Evolutionary conservation across 164 flowering plant genomes (phyloP).

Genomic region (Macadamia tetraphylla): DNA sequence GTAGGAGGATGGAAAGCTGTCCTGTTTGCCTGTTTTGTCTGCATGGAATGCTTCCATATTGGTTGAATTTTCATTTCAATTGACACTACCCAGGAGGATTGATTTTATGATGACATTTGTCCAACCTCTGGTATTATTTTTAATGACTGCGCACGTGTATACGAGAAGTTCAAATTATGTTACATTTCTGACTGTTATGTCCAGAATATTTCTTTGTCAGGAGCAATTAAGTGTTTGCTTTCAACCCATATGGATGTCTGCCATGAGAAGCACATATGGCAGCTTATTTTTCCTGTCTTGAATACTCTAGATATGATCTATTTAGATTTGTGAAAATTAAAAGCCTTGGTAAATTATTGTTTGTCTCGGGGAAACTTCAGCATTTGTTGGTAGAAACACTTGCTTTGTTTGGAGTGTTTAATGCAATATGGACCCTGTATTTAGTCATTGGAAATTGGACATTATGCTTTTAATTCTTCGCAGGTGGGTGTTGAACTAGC

Average conservation of each 20-base stretch:
- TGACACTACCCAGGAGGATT: background rate
- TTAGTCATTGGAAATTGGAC: slow-evolving; percentile 3
- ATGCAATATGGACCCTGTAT: background rate
- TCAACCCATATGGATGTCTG: background rate
- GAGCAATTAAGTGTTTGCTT: no score
- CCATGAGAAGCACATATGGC: background rate
- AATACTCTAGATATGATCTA: background rate
- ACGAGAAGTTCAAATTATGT: no score
- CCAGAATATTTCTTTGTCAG: background rate
- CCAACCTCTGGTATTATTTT: background rate
- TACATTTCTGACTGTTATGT: background rate
- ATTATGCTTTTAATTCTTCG: slow-evolving; percentile 7
- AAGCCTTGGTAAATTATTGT: background rate
- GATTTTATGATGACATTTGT: background rate
- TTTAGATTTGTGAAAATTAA: background rate
- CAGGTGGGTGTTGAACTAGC: slow-evolving; percentile 95
- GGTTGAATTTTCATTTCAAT: background rate
- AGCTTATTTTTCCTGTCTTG: background rate
- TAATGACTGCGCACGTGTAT: background rate
- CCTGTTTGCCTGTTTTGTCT: background rate
- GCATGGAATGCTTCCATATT: background rate
- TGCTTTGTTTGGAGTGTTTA: background rate
- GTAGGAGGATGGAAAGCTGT: background rate
- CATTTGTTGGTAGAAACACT: background rate
- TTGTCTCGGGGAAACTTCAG: background rate